Evolutionary conservation across 805 yeast genomes (phyloP).

Genomic region (Candida awuae): DNA sequence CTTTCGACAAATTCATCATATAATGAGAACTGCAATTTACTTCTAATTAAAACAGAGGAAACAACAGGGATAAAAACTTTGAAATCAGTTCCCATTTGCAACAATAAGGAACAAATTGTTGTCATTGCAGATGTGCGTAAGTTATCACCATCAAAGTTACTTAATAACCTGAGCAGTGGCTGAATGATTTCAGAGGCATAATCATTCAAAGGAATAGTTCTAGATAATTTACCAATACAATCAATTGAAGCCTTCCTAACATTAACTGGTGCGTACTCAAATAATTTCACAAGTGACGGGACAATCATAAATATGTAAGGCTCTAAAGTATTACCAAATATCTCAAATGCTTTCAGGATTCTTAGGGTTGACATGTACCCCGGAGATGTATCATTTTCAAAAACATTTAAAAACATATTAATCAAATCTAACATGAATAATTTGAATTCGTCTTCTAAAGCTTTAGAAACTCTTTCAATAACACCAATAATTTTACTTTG

Average conservation of each 20-base stretch:
- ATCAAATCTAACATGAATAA: constrained; percentile 70
- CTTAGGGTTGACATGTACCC: constrained; percentile 57
- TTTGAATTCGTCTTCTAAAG: constrained; percentile 89
- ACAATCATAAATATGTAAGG: constrained; percentile 80
- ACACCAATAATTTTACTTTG: constrained; percentile 75
- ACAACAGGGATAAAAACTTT: constrained; percentile 80
- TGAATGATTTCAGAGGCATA: constrained; percentile 89
- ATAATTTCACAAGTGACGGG: constrained; percentile 76
- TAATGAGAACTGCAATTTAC: constrained; percentile 58
- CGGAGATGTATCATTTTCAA: constrained; percentile 63
- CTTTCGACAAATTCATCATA: constrained; percentile 79
- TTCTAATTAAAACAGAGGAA: constrained; percentile 53
- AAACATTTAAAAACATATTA: constrained; percentile 64
- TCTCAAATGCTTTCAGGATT: constrained; percentile 74
- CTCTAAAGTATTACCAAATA: constrained; percentile 81
- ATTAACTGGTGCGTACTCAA: constrained; percentile 59
- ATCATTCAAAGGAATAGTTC: constrained; percentile 64
- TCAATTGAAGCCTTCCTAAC: constrained; percentile 70
- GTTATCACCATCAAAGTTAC: constrained; percentile 37
- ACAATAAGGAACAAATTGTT: constrained; percentile 64
- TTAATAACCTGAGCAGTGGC: constrained; percentile 66
- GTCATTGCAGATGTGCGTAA: constrained; percentile 61
- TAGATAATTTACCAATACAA: constrained; percentile 74
- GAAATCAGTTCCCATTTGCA: constrained; percentile 81
- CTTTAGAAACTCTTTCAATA: constrained; percentile 75